Evolutionary conservation across 768 basidiomycete species (phyloP).

Genomic region (Serendipita sp.): DNA sequence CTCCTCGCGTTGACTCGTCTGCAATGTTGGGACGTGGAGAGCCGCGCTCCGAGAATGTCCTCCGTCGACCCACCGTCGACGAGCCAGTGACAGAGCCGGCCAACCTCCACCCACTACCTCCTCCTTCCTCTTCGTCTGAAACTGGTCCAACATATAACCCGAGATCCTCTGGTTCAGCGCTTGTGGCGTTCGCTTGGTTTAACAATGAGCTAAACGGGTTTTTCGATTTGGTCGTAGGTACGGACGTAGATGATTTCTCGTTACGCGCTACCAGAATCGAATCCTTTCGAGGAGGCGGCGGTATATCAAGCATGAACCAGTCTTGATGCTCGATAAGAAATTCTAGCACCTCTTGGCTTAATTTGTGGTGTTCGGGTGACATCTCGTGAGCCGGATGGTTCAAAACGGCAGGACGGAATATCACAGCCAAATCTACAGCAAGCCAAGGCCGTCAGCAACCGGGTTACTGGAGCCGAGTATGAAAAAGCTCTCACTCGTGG

Average conservation of each 20-base stretch:
- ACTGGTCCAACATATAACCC: conserved; percentile 3
- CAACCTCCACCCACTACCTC: background rate
- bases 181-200: background rate
- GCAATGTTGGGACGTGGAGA: background rate
- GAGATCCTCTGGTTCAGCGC: background rate
- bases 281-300: conserved; percentile 38
- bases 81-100: background rate
- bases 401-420: conserved; percentile 91
- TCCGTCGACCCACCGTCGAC: background rate
- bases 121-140: conserved; percentile 6
- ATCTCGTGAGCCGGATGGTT: conserved; percentile 80
- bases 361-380: conserved; percentile 68
- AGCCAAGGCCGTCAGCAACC: background rate
- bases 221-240: background rate
- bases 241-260: background rate
- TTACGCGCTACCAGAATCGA: background rate
- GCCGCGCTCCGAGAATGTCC: conserved; percentile 3
- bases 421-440: conserved; percentile 73
- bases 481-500: conserved; percentile 52
- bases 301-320: conserved; percentile 81
- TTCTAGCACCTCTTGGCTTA: conserved; percentile 82
- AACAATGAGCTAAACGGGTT: background rate
- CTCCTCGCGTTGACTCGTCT: background rate
- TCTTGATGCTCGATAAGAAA: conserved; percentile 95
- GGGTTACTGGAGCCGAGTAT: background rate